These are phyloP conservation scores for Orbilia javanica DNA, from an alignment of 2,329 filamentous ascomycete species.

Conservation along the genomic window DNA sequence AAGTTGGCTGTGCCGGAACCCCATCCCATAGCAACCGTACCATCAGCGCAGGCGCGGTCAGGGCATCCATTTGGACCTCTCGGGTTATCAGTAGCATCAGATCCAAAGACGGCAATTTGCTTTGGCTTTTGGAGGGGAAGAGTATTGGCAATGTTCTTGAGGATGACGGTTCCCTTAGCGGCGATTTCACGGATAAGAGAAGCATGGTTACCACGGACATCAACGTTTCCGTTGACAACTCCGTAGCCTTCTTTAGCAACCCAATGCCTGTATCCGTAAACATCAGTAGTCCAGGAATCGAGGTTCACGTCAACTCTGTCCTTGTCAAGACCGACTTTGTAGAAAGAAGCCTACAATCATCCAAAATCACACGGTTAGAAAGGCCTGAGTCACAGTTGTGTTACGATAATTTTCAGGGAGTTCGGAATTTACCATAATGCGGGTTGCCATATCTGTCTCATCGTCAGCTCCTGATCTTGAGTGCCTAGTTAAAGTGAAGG, in stretches of 20 bases:
- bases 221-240: slow-evolving; percentile 60
- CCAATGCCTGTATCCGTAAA: slow-evolving; percentile 47
- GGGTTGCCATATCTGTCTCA: slow-evolving; percentile 61
- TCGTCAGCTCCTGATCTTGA: slow-evolving; percentile 1
- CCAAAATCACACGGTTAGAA: slow-evolving; percentile 27
- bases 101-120: slow-evolving; percentile 74
- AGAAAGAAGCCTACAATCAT: slow-evolving; percentile 44
- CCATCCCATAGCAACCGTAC: slow-evolving; percentile 77
- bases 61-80: slow-evolving; percentile 74
- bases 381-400: not conserved
- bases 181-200: slow-evolving; percentile 67
- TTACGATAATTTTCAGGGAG: not conserved
- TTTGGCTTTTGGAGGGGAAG: slow-evolving; percentile 68
- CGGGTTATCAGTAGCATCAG: slow-evolving; percentile 73
- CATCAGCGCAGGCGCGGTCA: slow-evolving; percentile 73
- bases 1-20: slow-evolving; percentile 69
- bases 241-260: slow-evolving; percentile 57
- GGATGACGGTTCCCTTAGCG: slow-evolving; percentile 73
- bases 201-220: slow-evolving; percentile 59
- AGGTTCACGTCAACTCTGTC: slow-evolving; percentile 56
- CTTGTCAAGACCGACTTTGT: slow-evolving; percentile 59
- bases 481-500: slow-evolving; percentile 6
- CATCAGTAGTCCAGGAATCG: slow-evolving; percentile 56
- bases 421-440: slow-evolving; percentile 59
- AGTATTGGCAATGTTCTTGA: slow-evolving; percentile 73